A percentile compares a stretch with the other conserved stretches of the same genome.
Evolutionary conservation across 345 rosid species (phyloP).

Genomic region (Clausena lansium): DNA sequence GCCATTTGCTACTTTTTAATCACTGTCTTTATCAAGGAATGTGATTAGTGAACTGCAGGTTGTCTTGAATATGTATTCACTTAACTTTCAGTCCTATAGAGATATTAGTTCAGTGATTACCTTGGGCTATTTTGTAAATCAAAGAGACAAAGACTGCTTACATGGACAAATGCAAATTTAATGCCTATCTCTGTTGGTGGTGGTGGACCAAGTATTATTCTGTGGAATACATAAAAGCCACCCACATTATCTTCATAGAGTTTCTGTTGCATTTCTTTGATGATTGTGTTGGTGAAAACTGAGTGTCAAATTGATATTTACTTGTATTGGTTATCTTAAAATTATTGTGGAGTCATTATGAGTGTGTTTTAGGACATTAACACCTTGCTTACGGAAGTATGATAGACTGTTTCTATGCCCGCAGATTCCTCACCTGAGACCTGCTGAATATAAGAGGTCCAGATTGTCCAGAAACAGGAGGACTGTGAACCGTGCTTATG

Average conservation of each 20-base stretch:
- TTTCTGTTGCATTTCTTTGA: not conserved
- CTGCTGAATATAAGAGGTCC: constrained; percentile 83
- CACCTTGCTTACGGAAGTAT: not conserved
- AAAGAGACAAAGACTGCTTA: not conserved
- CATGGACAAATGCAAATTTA: not conserved
- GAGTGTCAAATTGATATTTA: not conserved
- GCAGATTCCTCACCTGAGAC: constrained; percentile 91
- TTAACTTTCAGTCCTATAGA: not conserved
- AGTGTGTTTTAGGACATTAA: not conserved
- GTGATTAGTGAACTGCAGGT: not conserved
- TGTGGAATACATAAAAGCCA: not conserved
- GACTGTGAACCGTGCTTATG: constrained; percentile 88
- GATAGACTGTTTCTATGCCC: not conserved
- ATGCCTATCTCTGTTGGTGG: not conserved
- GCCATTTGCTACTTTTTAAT: not conserved
- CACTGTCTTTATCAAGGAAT: not conserved
- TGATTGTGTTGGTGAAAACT: not conserved
- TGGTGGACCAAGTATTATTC: not conserved
- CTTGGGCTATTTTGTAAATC: not conserved
- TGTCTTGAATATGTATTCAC: not conserved
- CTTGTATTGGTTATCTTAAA: not conserved
- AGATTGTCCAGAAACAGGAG: constrained; percentile 71
- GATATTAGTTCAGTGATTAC: not conserved
- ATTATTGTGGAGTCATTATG: not conserved
- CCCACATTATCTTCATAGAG: not conserved